Percentiles rank a stretch among this genome's conserved stretches.
phyloP scores from a whole-genome alignment of 768 basidiomycete genomes.

The Heimioporus sp. region DNA sequence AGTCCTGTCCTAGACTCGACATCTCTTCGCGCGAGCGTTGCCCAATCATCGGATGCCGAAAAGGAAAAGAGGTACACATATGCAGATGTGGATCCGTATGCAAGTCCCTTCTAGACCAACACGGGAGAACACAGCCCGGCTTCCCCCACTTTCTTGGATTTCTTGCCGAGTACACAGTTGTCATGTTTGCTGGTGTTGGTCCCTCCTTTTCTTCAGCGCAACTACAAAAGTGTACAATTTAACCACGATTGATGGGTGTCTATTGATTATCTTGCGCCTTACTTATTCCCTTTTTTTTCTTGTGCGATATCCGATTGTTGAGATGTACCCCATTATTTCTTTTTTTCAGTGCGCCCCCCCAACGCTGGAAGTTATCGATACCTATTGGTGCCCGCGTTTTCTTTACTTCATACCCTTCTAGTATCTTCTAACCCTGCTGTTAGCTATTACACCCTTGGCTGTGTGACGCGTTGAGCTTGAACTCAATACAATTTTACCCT shows the following conservation, averaged over 20 bases:
- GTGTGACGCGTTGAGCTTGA: no score
- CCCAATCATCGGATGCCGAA: constrained; percentile 10
- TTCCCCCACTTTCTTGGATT: neutral
- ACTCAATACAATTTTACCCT: no score
- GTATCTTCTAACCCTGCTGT: neutral
- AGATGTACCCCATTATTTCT: neutral
- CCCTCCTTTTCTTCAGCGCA: neutral
- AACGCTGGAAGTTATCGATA: constrained; percentile 17
- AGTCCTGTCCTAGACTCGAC: constrained; percentile 10
- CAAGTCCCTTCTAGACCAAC: neutral
- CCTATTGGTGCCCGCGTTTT: constrained; percentile 11
- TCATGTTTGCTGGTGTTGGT: neutral
- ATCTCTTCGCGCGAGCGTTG: neutral
- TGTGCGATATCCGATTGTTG: constrained; percentile 3
- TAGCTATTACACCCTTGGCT: no score
- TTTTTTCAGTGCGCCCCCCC: neutral
- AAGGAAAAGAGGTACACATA: constrained; percentile 30
- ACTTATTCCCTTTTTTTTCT: neutral
- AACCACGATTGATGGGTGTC: constrained; percentile 8
- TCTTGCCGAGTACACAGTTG: neutral
- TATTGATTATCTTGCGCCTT: neutral
- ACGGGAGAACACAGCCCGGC: no score
- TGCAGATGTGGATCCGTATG: constrained; percentile 25
- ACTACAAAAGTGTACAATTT: constrained; percentile 13
- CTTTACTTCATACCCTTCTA: constrained; percentile 18